Evolutionary conservation across 73 alveolate genomes (phyloP), one percentile per base, ranked within the genome.

Genomic region (Durusdinium trenchii): DNA sequence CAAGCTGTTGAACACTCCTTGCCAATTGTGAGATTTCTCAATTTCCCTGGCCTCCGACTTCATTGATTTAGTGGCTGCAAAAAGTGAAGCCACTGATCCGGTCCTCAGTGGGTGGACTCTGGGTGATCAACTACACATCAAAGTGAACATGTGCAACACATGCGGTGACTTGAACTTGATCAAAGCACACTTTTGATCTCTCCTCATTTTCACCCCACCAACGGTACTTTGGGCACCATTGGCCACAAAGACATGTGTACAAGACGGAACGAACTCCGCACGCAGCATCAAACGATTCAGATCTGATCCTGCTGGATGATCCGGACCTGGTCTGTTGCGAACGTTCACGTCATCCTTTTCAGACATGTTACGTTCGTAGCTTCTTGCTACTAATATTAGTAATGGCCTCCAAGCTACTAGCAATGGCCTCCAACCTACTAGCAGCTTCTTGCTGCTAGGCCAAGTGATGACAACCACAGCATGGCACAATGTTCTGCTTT

Each of bases 271-370:
- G n/a, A n/a, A n/a, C n/a, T n/a, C n/a, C n/a, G n/a, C n/a, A n/a
- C n/a, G n/a, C n/a, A n/a, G n/a, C n/a, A 32, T 14, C 46, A 36
- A 38, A 3, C 87, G 26, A 30, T 1, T 60, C 57, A 12, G 60
- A 6, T 36, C 85, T 87, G 64, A 69, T 87, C 96, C 40, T 87
- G 95, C 95, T 86, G 96, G 85, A 87, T 87, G 96, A 87, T 87
- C 42, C 96, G 84, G 26, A 87, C 96, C 96, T 87, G 36, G 48
- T 83, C 3, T 16, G 42, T 30, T 26, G 18, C 20, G 45, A 9
- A 10, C 28, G 42, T 14, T 50, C 64, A 43, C 38, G 20, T 4
- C 14, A 6, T 10, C 7, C 43, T 1, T 47, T 10, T 20, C 38
- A 14, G 73, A 38, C 76, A 35, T 48, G 71, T 48, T 45, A 2